phyloP scores from a whole-genome alignment of 78 protist genomes.

The Dictyostelium capitatum region DNA sequence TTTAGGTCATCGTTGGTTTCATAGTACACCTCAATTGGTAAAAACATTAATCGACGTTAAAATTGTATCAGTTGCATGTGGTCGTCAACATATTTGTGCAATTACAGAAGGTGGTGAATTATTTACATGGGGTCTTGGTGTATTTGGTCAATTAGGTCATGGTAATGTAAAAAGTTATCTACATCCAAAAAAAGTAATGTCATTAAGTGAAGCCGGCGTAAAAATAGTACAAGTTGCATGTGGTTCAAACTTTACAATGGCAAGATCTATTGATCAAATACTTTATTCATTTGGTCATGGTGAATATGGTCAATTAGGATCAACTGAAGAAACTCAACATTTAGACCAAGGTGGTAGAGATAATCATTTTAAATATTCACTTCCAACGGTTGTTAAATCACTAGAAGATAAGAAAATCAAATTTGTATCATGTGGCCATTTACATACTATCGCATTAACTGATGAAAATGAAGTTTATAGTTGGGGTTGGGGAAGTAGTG shows the following conservation, averaged over 20 bases:
- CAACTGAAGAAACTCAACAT: slow-evolving; percentile 60
- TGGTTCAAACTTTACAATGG: slow-evolving; percentile 75
- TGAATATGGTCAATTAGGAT: slow-evolving; percentile 81
- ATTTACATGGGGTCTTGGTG: slow-evolving; percentile 83
- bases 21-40: slow-evolving; percentile 55
- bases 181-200: slow-evolving; percentile 27
- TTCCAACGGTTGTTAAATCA: slow-evolving; percentile 33
- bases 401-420: slow-evolving; percentile 27
- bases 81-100: slow-evolving; percentile 77
- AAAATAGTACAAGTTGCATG: slow-evolving; percentile 20
- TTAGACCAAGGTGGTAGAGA: slow-evolving; percentile 46
- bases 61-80: slow-evolving; percentile 61
- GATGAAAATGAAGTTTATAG: slow-evolving; percentile 59
- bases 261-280: neutral
- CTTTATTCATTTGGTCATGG: slow-evolving; percentile 79
- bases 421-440: slow-evolving; percentile 76
- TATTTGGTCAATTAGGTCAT: slow-evolving; percentile 76
- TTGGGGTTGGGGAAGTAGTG: slow-evolving; percentile 85
- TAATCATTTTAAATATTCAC: slow-evolving; percentile 63
- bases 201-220: neutral
- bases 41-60: neutral
- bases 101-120: slow-evolving; percentile 62
- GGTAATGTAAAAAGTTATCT: slow-evolving; percentile 42
- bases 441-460: slow-evolving; percentile 71
- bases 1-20: slow-evolving; percentile 65